Percentiles rank a stretch among this genome's conserved stretches.
Evolutionary conservation across 108 stramenopile species (phyloP).

Genomic region (Thalassiosira profunda): DNA sequence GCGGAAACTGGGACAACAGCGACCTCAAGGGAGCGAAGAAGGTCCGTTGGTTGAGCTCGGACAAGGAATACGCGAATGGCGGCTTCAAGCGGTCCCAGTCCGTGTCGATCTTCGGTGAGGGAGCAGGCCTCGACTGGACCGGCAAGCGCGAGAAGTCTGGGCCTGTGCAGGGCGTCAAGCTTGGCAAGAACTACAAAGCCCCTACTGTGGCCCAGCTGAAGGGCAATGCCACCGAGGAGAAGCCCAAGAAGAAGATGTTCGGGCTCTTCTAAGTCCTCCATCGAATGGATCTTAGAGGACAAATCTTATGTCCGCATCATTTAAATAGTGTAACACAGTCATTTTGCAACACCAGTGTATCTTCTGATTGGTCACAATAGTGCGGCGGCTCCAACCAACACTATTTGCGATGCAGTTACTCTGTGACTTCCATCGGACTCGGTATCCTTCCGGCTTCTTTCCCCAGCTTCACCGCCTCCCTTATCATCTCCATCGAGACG

Average conservation of each 20-base stretch:
- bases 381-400: too few species aligned
- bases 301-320: too few species aligned
- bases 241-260: constrained; percentile 70
- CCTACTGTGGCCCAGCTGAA: constrained; percentile 70
- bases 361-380: too few species aligned
- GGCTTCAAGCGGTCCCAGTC: constrained; percentile 85
- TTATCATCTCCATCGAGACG: constrained; percentile 33
- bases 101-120: constrained; percentile 73
- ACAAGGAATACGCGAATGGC: constrained; percentile 71
- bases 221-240: constrained; percentile 19
- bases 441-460: constrained; percentile 6
- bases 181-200: constrained; percentile 82
- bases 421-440: too few species aligned
- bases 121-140: constrained; percentile 86
- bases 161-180: constrained; percentile 44
- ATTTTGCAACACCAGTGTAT: too few species aligned
- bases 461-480: constrained; percentile 6
- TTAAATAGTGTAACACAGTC: too few species aligned
- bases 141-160: constrained; percentile 46
- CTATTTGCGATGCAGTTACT: too few species aligned
- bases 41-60: constrained; percentile 37
- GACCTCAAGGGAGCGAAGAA: constrained; percentile 55
- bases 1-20: constrained; percentile 61
- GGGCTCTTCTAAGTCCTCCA: constrained; percentile 79
- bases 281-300: too few species aligned